A percentile compares a stretch with the other conserved stretches of the same genome.
These are phyloP conservation scores for Xerocomellus amylosporus DNA, from an alignment of 768 basidiomycete genomes.

Conservation along the genomic window DNA sequence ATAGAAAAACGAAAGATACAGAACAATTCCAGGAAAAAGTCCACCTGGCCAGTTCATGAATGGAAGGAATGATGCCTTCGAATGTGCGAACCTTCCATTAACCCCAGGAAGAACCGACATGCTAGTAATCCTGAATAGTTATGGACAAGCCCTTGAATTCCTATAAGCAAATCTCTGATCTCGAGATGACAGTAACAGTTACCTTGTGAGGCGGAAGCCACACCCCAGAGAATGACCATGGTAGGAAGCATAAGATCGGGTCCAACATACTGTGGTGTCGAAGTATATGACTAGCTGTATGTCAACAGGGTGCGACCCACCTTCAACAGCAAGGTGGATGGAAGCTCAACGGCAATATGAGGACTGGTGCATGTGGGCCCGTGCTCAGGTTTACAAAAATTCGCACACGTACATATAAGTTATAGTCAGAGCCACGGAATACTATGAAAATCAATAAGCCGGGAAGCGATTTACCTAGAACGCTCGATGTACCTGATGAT, in stretches of 20 bases:
- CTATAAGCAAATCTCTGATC: neutral
- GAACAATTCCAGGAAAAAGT: no score
- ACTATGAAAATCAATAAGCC: slow-evolving; percentile 19
- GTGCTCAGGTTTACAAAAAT: slow-evolving; percentile 17
- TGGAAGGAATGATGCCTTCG: no score
- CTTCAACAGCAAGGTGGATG: slow-evolving; percentile 60
- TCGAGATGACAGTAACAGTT: neutral
- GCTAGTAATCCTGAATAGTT: no score
- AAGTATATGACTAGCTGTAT: neutral
- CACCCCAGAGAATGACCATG: neutral
- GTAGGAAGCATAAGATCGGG: slow-evolving; percentile 1
- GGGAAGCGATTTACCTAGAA: neutral
- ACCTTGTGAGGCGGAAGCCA: neutral
- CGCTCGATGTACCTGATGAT: slow-evolving; percentile 20
- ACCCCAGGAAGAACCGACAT: no score
- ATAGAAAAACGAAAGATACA: no score
- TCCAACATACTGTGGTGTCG: neutral
- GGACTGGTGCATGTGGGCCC: slow-evolving; percentile 27
- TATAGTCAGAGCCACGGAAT: slow-evolving; percentile 20
- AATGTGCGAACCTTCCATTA: no score
- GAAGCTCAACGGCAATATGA: slow-evolving; percentile 55
- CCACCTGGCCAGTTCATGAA: no score
- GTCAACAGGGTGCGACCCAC: slow-evolving; percentile 11
- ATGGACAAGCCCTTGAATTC: no score
- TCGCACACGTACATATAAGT: slow-evolving; percentile 23